These are phyloP conservation scores for Penicillium sp. DNA, from an alignment of 2,329 filamentous ascomycete species.

Conservation along the genomic window DNA sequence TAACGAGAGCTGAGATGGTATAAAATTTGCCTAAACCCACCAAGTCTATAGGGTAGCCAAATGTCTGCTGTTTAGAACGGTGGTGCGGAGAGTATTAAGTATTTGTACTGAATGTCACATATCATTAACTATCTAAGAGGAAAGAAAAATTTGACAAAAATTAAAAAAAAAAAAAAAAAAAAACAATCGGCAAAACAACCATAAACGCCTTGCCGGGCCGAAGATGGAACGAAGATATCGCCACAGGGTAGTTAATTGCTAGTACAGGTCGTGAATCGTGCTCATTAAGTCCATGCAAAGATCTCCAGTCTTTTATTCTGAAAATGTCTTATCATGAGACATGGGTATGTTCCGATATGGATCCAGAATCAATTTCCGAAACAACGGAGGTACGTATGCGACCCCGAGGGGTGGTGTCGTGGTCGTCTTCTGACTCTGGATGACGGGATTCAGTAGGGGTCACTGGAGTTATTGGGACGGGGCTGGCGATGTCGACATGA, in stretches of 20 bases:
- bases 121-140: background rate
- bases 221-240: background rate
- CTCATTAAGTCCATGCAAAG: constrained; percentile 7
- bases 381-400: background rate
- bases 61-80: too few species aligned
- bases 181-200: background rate
- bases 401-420: constrained; percentile 9
- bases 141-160: background rate
- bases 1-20: too few species aligned
- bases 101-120: background rate
- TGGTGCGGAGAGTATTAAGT: background rate
- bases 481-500: constrained; percentile 32
- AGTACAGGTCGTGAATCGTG: constrained; percentile 25
- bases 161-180: background rate
- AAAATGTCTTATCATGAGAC: constrained; percentile 5
- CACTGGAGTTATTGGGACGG: constrained; percentile 24
- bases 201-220: constrained; percentile 1
- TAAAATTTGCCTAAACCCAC: background rate
- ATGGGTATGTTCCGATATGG: constrained; percentile 3
- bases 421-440: constrained; percentile 5
- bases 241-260: constrained; percentile 9
- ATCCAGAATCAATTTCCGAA: background rate
- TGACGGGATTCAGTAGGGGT: constrained; percentile 22
- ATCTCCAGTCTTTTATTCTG: background rate
- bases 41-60: background rate